A percentile compares a stretch with the other conserved stretches of the same genome.
Evolutionary conservation across 139 green algal species (phyloP).

Genomic region (Volvox reticuliferus): DNA sequence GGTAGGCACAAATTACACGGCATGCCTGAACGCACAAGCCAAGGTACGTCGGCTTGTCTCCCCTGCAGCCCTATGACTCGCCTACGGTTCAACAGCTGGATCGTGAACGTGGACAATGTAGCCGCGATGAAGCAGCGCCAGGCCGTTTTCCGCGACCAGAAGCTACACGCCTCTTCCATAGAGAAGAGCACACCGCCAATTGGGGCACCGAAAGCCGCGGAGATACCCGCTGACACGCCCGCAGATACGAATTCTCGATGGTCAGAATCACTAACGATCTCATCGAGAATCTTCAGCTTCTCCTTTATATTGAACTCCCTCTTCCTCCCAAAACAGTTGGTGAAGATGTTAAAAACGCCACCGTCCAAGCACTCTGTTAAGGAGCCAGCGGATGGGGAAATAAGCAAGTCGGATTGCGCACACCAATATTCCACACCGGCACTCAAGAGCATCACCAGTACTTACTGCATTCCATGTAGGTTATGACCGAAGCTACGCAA

Average conservation of each 20-base stretch:
- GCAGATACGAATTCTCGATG: slow-evolving; percentile 91
- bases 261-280: slow-evolving; percentile 77
- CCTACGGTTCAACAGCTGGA: slow-evolving; percentile 69
- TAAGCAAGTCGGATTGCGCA: no score
- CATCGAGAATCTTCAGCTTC: slow-evolving; percentile 70
- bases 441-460: not conserved
- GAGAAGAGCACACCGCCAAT: slow-evolving; percentile 94
- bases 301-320: slow-evolving; percentile 50
- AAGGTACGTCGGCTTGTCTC: not conserved
- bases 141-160: slow-evolving; percentile 79
- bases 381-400: not conserved
- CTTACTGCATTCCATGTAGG: slow-evolving; percentile 77
- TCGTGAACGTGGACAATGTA: slow-evolving; percentile 75
- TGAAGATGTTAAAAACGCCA: slow-evolving; percentile 33
- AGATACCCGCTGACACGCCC: slow-evolving; percentile 85
- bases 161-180: slow-evolving; percentile 89
- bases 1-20: no score
- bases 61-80: not conserved
- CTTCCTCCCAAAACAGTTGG: slow-evolving; percentile 52
- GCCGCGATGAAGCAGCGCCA: slow-evolving; percentile 91
- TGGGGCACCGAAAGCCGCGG: slow-evolving; percentile 88
- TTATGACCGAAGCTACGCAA: slow-evolving; percentile 79
- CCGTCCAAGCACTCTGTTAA: slow-evolving; percentile 42
- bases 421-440: no score
- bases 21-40: not conserved